A percentile compares a stretch with the other conserved stretches of the same genome.
Evolutionary conservation across 768 basidiomycete genomes (phyloP).

Genomic region (Amanita subjunquillea): DNA sequence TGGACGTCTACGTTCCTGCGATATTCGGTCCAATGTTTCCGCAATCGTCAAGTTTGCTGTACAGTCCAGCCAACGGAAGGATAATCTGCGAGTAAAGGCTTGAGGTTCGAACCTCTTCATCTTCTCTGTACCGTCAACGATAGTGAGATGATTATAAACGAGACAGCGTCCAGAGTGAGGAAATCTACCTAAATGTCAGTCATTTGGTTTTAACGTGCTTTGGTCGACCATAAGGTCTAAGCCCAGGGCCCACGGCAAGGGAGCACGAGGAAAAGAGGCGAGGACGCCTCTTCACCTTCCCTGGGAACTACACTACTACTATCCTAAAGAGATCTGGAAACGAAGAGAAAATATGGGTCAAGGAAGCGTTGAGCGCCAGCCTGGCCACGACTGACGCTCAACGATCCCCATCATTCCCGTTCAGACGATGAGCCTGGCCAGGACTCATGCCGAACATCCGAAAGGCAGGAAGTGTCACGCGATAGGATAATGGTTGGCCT

Average conservation of each 20-base stretch:
- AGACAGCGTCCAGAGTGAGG: neutral
- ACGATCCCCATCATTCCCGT: neutral
- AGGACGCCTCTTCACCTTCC: neutral
- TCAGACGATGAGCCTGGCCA: neutral
- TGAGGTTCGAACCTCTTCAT: too few relatives aligned
- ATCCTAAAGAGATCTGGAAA: neutral
- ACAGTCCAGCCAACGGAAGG: too few relatives aligned
- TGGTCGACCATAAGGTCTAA: neutral
- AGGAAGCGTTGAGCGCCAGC: neutral
- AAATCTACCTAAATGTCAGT: neutral
- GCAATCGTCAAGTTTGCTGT: too few relatives aligned
- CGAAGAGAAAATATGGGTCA: neutral
- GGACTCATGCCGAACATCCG: neutral
- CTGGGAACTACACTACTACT: neutral
- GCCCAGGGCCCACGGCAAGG: neutral
- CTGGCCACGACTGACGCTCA: neutral
- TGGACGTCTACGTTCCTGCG: too few relatives aligned
- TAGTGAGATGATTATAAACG: neutral
- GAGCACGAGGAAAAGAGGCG: neutral
- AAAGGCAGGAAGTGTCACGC: neutral
- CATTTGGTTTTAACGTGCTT: neutral
- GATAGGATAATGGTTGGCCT: neutral
- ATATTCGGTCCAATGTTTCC: too few relatives aligned
- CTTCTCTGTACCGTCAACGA: too few relatives aligned
- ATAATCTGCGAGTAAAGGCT: too few relatives aligned